A percentile compares a stretch with the other conserved stretches of the same genome.
phyloP scores from a whole-genome alignment of 495 filamentous ascomycete genomes.

The Penicillium riverlandense region DNA sequence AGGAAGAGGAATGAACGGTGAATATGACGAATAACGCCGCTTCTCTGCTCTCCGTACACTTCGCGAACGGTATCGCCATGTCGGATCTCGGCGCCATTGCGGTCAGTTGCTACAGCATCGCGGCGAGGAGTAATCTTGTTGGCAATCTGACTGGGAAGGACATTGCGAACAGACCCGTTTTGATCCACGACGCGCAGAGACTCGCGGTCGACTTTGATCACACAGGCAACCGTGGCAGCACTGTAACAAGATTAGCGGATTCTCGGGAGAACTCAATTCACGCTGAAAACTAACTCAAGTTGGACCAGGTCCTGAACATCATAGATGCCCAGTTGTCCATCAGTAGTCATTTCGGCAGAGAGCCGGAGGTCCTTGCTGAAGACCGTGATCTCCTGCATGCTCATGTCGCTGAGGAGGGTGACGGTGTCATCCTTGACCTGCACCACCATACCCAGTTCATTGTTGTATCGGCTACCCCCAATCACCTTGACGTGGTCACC shows the following conservation, averaged over 20 bases:
- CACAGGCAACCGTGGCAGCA: slow-evolving; percentile 80
- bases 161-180: slow-evolving; percentile 69
- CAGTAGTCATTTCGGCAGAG: slow-evolving; percentile 80
- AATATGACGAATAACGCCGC: slow-evolving; percentile 86
- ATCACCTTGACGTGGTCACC: slow-evolving; percentile 99
- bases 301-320: slow-evolving; percentile 92
- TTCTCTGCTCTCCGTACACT: slow-evolving; percentile 72
- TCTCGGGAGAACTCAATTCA: background rate
- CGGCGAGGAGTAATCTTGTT: slow-evolving; percentile 75
- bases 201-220: slow-evolving; percentile 93
- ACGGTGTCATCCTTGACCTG: slow-evolving; percentile 85
- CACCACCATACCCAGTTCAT: slow-evolving; percentile 95
- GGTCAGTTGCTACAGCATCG: slow-evolving; percentile 83
- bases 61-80: slow-evolving; percentile 90
- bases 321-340: slow-evolving; percentile 72
- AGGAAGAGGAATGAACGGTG: slow-evolving; percentile 83
- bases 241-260: slow-evolving; percentile 35
- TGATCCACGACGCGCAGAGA: slow-evolving; percentile 86
- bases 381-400: slow-evolving; percentile 87
- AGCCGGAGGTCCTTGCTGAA: slow-evolving; percentile 96
- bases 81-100: slow-evolving; percentile 87
- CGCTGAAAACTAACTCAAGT: slow-evolving; percentile 58
- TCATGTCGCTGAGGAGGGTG: slow-evolving; percentile 85
- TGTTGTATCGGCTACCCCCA: slow-evolving; percentile 83
- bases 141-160: slow-evolving; percentile 85